Base-by-base conservation (phyloP, 305 asterid genomes). In the Fraxinus angustifolia region DNA sequence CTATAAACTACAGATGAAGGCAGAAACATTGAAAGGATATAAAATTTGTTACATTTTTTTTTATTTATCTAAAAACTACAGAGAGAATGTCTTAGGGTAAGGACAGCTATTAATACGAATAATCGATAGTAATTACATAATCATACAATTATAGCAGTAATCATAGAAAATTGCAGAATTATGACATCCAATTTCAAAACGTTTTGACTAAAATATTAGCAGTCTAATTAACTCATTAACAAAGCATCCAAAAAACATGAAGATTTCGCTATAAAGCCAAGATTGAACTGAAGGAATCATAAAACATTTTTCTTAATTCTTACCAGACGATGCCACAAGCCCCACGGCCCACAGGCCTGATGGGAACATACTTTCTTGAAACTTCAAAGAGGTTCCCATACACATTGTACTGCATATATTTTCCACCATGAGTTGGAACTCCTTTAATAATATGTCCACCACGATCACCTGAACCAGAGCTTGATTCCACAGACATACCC, bases 271-370 rank as follows among this genome's bases (percentile, higher is more conserved):
- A 31, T 23, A 74, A 8, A 65, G 65, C 56, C 16, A 81, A 75
- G 78, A 75, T 8, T 10, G 21, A 74, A 79, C 53, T 73, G 53
- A 65, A 33, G 16, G 50, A 79, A 72, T 21, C 21, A 58, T 38
- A 0, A 19, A 8, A 72, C 17, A 3, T 8, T 33, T 31, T 67
- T 0, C 23, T 26, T 17, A 71, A 77, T 76, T 36, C 82, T 88
- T 87, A 91, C 93, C 95, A 91, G 85, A 92, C 92, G 78, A 88
- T 89, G 84, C 97, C 97, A 81, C 85, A 88, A 84, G 95, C 94
- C 40, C 94, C 95, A 82, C 94, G 92, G 1, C 97, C 97, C 3
- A 92, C 93, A 1, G 97, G 97, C 89, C 94, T 88, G 42, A 86
- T 86, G 8, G 93, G 96, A 36, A 93, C 77, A 86, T 91, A 93